Evolutionary conservation across 192 early-diverging fungal species (phyloP).

Genomic region (Kickxella alabastrina): DNA sequence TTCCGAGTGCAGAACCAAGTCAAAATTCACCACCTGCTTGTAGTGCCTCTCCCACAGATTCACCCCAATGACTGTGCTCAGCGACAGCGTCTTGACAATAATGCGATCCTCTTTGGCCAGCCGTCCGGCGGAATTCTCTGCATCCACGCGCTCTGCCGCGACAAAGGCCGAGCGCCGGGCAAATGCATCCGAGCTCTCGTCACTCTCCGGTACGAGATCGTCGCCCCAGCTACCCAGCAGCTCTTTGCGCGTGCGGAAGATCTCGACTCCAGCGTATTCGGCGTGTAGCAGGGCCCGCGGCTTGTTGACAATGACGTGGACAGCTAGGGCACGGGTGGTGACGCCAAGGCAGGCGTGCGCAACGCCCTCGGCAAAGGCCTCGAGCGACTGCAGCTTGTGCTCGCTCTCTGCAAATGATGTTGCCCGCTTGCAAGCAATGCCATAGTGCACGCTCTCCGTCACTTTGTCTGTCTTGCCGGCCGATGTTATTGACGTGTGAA

Average conservation of each 20-base stretch:
- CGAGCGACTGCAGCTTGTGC: slow-evolving; percentile 65
- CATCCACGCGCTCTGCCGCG: slow-evolving; percentile 25
- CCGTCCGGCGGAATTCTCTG: slow-evolving; percentile 28
- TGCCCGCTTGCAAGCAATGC: slow-evolving; percentile 69
- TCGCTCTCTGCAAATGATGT: slow-evolving; percentile 71
- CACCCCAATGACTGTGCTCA: slow-evolving; percentile 89
- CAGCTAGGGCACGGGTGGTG: slow-evolving; percentile 57
- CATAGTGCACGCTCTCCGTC: slow-evolving; percentile 79
- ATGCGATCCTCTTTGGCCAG: slow-evolving; percentile 68
- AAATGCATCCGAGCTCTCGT: slow-evolving; percentile 8
- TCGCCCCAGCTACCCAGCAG: slow-evolving; percentile 34
- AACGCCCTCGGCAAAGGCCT: slow-evolving; percentile 67
- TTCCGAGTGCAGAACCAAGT: slow-evolving; percentile 52
- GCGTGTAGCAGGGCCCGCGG: slow-evolving; percentile 90
- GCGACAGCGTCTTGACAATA: slow-evolving; percentile 75
- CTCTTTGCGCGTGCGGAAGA: slow-evolving; percentile 70
- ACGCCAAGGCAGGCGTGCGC: slow-evolving; percentile 59
- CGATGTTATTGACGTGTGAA: slow-evolving; percentile 69
- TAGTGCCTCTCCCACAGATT: slow-evolving; percentile 95
- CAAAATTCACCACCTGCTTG: slow-evolving; percentile 83
- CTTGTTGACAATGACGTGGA: slow-evolving; percentile 75
- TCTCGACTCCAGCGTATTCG: slow-evolving; percentile 79
- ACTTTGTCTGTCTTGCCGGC: slow-evolving; percentile 80
- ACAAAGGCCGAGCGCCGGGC: slow-evolving; percentile 3
- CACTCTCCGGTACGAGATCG: slow-evolving; percentile 2